A percentile compares a stretch with the other conserved stretches of the same genome.
Conservation (phyloP, 2,329 filamentous ascomycete species). For the Penicillium vulpinum region DNA sequence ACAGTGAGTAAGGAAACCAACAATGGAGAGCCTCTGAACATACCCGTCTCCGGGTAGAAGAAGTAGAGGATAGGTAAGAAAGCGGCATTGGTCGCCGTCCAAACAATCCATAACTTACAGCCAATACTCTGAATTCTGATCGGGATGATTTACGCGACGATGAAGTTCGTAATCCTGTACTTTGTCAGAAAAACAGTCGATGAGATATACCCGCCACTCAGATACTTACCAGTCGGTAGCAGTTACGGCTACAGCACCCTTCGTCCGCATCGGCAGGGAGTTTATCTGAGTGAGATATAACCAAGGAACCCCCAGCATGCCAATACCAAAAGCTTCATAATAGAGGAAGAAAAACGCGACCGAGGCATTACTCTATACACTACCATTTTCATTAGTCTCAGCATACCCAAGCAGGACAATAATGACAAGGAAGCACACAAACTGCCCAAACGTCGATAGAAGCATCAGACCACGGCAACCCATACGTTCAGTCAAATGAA, state of each 20-base stretch:
- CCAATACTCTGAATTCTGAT: constrained; percentile 17
- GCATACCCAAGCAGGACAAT: constrained; percentile 39
- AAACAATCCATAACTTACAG: constrained; percentile 15
- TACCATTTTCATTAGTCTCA: not conserved
- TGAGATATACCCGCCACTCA: too few species aligned
- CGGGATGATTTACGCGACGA: constrained; percentile 17
- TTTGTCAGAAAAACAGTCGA: not conserved
- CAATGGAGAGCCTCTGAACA: not conserved
- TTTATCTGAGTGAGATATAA: constrained; percentile 48
- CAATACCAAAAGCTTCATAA: constrained; percentile 14
- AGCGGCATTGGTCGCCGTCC: constrained; percentile 1
- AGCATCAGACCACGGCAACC: constrained; percentile 54
- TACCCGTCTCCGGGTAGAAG: constrained; percentile 18
- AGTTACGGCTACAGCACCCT: constrained; percentile 40
- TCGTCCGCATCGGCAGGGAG: constrained; percentile 44
- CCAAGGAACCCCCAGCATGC: constrained; percentile 38
- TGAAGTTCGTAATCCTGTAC: constrained; percentile 17
- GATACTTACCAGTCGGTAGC: constrained; percentile 34
- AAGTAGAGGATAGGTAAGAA: constrained; percentile 5
- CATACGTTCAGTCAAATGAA: constrained; percentile 51
- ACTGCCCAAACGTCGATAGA: constrained; percentile 49
- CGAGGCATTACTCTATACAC: not conserved
- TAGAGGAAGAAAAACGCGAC: constrained; percentile 34
- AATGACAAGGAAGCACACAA: constrained; percentile 52
- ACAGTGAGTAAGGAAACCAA: not conserved